Evolutionary conservation across 2,329 filamentous ascomycete genomes (phyloP).

Genomic region (Leptographium wingfieldii): DNA sequence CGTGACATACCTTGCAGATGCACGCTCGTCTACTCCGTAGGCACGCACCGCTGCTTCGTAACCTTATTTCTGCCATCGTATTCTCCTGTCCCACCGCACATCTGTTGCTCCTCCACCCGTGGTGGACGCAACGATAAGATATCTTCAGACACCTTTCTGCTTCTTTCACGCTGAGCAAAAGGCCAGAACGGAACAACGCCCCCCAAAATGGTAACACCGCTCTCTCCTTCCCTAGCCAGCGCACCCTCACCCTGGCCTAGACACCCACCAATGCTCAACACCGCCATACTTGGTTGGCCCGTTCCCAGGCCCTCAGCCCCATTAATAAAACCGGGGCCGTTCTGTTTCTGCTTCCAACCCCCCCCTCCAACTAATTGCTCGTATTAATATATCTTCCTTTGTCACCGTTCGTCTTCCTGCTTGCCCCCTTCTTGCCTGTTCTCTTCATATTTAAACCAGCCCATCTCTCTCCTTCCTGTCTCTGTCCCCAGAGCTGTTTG

Average conservation of each 20-base stretch:
- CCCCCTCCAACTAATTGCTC: background rate
- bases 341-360: background rate
- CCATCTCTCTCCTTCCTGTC: background rate
- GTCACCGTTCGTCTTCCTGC: background rate
- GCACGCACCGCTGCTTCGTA: no score
- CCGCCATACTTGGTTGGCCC: background rate
- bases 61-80: no score
- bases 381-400: background rate
- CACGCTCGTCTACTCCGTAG: no score
- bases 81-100: no score
- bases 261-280: background rate
- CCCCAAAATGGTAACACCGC: background rate
- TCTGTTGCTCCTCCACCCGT: background rate
- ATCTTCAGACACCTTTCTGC: no score
- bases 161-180: background rate
- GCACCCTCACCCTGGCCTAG: background rate
- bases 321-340: slow-evolving; percentile 3
- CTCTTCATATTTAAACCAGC: background rate
- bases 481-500: background rate
- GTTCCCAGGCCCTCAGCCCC: slow-evolving; percentile 4
- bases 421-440: background rate
- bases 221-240: background rate
- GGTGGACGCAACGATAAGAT: no score
- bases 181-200: background rate
- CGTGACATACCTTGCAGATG: no score